phyloP scores from a whole-genome alignment of 2,329 filamentous ascomycete species.

The Aspergillus ochraceoroseus region DNA sequence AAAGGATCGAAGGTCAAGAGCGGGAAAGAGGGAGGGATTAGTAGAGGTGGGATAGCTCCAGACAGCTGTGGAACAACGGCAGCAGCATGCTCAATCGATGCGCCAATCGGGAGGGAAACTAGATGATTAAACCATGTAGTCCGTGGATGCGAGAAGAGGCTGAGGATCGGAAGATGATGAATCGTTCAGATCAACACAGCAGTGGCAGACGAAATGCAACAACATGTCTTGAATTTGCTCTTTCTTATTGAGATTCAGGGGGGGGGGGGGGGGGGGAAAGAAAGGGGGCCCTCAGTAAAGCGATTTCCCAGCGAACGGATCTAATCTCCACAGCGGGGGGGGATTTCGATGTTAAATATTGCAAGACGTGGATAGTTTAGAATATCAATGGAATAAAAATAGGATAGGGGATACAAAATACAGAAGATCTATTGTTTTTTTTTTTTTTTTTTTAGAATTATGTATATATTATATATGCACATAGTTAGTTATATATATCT shows the following conservation, averaged over 20 bases:
- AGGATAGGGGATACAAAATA: too few species aligned
- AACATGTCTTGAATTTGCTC: neutral
- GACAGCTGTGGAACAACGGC: conserved; percentile 8
- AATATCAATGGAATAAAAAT: too few species aligned
- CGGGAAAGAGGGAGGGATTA: conserved; percentile 13
- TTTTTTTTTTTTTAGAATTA: too few species aligned
- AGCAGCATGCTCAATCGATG: conserved; percentile 15
- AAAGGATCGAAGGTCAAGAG: conserved; percentile 18
- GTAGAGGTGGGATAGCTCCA: conserved; percentile 11
- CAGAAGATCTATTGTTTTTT: too few species aligned
- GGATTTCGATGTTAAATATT: neutral
- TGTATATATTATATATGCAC: too few species aligned
- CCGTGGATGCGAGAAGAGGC: conserved; percentile 2
- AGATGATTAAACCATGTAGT: conserved; percentile 3
- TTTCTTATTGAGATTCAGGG: conserved; percentile 9
- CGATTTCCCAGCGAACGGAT: too few species aligned
- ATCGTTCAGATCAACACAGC: conserved; percentile 1
- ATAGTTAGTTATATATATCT: too few species aligned
- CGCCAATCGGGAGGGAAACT: conserved; percentile 5
- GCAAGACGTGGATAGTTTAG: too few species aligned
- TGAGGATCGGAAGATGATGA: conserved; percentile 8
- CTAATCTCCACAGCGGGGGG: conserved; percentile 18
- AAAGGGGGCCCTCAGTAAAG: too few species aligned
- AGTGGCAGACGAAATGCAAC: neutral
- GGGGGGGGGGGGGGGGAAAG: conserved; percentile 14